Conservation (phyloP, 2,329 filamentous ascomycete genomes). For the Orbilia ellipsospora region DNA sequence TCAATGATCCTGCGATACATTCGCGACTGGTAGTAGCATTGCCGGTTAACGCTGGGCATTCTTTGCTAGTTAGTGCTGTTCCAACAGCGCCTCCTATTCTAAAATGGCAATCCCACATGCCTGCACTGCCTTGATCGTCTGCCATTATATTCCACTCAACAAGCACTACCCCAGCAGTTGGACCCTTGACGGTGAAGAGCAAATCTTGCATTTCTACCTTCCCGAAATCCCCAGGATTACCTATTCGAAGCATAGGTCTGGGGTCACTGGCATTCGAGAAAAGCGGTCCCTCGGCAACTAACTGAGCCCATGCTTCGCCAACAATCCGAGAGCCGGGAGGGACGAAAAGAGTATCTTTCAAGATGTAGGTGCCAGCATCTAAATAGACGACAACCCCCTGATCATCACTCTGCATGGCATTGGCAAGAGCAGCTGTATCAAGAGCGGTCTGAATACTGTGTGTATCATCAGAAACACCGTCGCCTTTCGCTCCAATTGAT, state of each 20-base stretch:
- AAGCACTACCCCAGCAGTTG: conserved; percentile 73
- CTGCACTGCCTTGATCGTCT: conserved; percentile 63
- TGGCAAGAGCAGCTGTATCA: conserved; percentile 63
- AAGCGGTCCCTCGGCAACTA: conserved; percentile 65
- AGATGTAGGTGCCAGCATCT: conserved; percentile 69
- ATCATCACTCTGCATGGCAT: conserved; percentile 35
- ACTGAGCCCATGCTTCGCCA: conserved; percentile 62
- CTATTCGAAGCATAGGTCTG: conserved; percentile 73
- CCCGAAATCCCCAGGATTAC: conserved; percentile 71
- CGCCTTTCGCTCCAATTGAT: conserved; percentile 38
- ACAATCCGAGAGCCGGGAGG: conserved; percentile 64
- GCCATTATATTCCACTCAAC: conserved; percentile 76
- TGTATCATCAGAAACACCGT: conserved; percentile 33
- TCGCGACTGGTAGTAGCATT: conserved; percentile 58
- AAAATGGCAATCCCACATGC: conserved; percentile 63
- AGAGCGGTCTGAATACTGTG: conserved; percentile 63
- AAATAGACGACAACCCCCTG: conserved; percentile 67
- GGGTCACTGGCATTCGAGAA: conserved; percentile 71
- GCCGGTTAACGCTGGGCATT: conserved; percentile 63
- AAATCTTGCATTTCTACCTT: conserved; percentile 78
- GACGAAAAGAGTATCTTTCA: conserved; percentile 66
- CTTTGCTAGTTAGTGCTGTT: conserved; percentile 63
- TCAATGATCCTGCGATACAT: conserved; percentile 61
- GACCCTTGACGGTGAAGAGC: conserved; percentile 74
- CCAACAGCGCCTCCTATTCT: conserved; percentile 66